phyloP scores from a whole-genome alignment of 768 basidiomycete species.

The Naematelia aurantialba region DNA sequence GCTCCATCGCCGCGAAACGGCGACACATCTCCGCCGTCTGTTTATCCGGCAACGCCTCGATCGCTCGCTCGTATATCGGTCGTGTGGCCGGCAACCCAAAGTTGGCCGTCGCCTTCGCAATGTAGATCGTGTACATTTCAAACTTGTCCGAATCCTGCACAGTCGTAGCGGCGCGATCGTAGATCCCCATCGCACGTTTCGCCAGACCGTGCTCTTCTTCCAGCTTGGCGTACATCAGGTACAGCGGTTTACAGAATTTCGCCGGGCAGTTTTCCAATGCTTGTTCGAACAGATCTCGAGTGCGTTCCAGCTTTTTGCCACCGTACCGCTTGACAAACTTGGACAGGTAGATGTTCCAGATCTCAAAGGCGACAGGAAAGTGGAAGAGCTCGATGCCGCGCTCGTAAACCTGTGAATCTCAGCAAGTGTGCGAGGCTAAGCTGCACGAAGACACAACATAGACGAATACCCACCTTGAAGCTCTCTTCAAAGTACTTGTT shows the following conservation, averaged over 20 bases:
- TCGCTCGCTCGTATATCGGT: conserved; percentile 90
- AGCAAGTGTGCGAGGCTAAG: no score
- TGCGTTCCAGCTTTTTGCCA: conserved; percentile 87
- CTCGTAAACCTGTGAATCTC: conserved; percentile 70
- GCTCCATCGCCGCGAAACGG: conserved; percentile 89
- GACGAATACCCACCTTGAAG: conserved; percentile 67
- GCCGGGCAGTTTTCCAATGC: conserved; percentile 93
- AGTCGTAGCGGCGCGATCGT: conserved; percentile 82
- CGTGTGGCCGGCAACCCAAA: conserved; percentile 94
- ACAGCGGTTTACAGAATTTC: conserved; percentile 90
- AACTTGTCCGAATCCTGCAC: conserved; percentile 90
- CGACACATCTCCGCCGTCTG: conserved; percentile 98
- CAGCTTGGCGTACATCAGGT: conserved; percentile 90
- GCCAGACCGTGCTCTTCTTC: conserved; percentile 95
- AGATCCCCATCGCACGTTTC: conserved; percentile 92
- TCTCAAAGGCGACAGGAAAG: conserved; percentile 95
- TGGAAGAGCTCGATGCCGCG: conserved; percentile 96
- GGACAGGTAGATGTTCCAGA: conserved; percentile 97
- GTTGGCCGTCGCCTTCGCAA: conserved; percentile 92
- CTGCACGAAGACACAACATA: no score
- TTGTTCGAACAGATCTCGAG: conserved; percentile 97
- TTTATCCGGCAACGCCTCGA: conserved; percentile 85
- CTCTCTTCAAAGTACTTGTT: conserved; percentile 98
- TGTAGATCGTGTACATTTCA: conserved; percentile 97
- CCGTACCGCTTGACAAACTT: conserved; percentile 97